Evolutionary conservation across 306 rosid species (phyloP).

Genomic region (Dryas octopetala): DNA sequence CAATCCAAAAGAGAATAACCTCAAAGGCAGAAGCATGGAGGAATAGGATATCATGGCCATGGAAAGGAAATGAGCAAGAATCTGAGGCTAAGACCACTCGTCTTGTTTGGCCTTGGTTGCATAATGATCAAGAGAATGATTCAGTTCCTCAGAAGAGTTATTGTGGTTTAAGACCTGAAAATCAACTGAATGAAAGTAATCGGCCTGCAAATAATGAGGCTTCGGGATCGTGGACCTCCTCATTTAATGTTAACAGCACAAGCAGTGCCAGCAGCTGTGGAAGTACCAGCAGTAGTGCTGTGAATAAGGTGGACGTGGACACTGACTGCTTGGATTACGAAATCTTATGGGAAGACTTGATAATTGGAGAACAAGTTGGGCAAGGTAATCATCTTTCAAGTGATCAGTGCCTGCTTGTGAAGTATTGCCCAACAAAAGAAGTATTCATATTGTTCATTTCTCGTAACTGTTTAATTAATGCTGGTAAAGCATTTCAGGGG

Average conservation of each 20-base stretch:
- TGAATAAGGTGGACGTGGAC: slow-evolving; percentile 76
- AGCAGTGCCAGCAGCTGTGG: slow-evolving; percentile 98
- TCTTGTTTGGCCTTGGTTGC: slow-evolving; percentile 59
- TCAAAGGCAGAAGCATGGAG: slow-evolving; percentile 89
- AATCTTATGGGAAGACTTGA: slow-evolving; percentile 96
- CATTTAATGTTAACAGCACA: slow-evolving; percentile 81
- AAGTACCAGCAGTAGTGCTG: slow-evolving; percentile 74
- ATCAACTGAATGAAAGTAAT: slow-evolving; percentile 50
- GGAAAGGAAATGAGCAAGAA: slow-evolving; percentile 76
- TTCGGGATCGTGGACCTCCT: slow-evolving; percentile 73
- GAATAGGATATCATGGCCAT: slow-evolving; percentile 86
- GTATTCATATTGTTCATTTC: slow-evolving; percentile 16
- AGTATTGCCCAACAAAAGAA: slow-evolving; percentile 13
- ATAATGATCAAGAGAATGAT: slow-evolving; percentile 69
- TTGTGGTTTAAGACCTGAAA: slow-evolving; percentile 51
- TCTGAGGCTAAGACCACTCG: slow-evolving; percentile 49
- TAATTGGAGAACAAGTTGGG: slow-evolving; percentile 91
- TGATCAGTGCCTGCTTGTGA: slow-evolving; percentile 19
- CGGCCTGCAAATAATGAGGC: slow-evolving; percentile 65
- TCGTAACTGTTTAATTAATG: neutral
- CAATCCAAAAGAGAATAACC: slow-evolving; percentile 60
- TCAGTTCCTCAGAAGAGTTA: slow-evolving; percentile 39
- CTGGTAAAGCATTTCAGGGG: slow-evolving; percentile 13
- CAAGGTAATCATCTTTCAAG: slow-evolving; percentile 61
- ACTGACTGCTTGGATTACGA: slow-evolving; percentile 90